Evolutionary conservation across 768 basidiomycete genomes (phyloP).

Genomic region (Calocera viscosa): DNA sequence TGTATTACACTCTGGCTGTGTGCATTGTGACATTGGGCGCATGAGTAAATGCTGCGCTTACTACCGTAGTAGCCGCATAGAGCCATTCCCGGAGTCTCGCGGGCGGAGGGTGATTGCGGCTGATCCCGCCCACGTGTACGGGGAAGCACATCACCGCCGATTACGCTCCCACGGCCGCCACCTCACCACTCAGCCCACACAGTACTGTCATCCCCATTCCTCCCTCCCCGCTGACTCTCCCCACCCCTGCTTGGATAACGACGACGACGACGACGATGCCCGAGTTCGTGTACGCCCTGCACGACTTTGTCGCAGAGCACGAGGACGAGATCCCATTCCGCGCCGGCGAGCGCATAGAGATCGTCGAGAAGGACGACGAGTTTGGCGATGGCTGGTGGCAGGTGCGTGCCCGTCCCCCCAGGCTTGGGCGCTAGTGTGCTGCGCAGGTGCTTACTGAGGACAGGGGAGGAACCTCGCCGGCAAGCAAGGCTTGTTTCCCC

Average conservation of each 20-base stretch:
- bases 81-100: no score
- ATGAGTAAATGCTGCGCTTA: no score
- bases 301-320: slow-evolving; percentile 83
- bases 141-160: neutral
- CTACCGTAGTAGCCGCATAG: no score
- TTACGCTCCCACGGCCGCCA: no score
- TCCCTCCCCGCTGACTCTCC: no score
- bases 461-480: slow-evolving; percentile 77
- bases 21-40: neutral
- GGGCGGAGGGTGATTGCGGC: neutral
- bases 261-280: slow-evolving; percentile 7
- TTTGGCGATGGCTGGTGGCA: slow-evolving; percentile 97
- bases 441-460: slow-evolving; percentile 2
- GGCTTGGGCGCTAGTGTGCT: neutral
- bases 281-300: slow-evolving; percentile 79
- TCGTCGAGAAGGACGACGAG: slow-evolving; percentile 84
- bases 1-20: neutral
- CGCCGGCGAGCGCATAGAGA: slow-evolving; percentile 75
- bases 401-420: slow-evolving; percentile 31
- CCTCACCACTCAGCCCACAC: no score
- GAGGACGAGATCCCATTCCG: slow-evolving; percentile 83
- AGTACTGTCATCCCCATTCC: no score
- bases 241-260: no score
- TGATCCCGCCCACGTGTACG: neutral
- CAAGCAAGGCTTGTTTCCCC: slow-evolving; percentile 80